Conservation (phyloP, 2,329 filamentous ascomycete species). For the Ophiobolus disseminans region DNA sequence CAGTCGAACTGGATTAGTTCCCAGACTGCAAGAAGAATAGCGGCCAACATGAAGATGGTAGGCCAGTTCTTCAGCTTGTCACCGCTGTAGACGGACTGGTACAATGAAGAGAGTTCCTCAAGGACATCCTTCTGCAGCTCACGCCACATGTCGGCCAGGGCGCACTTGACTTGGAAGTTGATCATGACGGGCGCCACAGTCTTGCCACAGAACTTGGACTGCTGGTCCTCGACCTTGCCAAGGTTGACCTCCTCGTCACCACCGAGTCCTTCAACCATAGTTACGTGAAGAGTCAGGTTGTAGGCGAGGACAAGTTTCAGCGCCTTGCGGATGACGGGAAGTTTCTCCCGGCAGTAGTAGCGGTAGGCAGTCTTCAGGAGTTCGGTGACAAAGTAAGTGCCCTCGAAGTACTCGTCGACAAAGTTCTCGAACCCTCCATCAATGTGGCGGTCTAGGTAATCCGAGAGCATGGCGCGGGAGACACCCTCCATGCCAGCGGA, state of each 20-base stretch:
- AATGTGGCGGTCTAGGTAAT: conserved; percentile 95
- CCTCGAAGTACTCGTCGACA: conserved; percentile 94
- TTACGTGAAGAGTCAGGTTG: conserved; percentile 93
- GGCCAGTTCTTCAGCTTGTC: conserved; percentile 99
- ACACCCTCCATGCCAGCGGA: conserved; percentile 90
- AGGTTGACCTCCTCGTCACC: conserved; percentile 79
- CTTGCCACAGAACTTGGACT: conserved; percentile 88
- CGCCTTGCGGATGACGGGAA: conserved; percentile 90
- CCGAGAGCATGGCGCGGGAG: conserved; percentile 78
- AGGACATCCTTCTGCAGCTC: conserved; percentile 95
- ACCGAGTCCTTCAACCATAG: conserved; percentile 88
- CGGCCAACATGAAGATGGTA: conserved; percentile 96
- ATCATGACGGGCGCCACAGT: conserved; percentile 97
- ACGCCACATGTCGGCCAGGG: conserved; percentile 97
- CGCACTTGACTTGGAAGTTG: conserved; percentile 99
- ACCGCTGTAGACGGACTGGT: conserved; percentile 97
- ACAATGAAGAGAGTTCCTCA: conserved; percentile 88
- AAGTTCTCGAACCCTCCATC: conserved; percentile 91
- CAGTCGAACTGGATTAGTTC: conserved; percentile 99
- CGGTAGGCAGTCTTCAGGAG: conserved; percentile 95
- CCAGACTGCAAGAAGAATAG: conserved; percentile 92
- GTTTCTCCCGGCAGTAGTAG: conserved; percentile 87
- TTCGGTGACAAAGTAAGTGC: conserved; percentile 92
- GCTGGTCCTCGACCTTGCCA: conserved; percentile 84
- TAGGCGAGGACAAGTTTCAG: conserved; percentile 94